Evolutionary conservation across 768 basidiomycete genomes (phyloP).

Genomic region (Mycena polygramma): DNA sequence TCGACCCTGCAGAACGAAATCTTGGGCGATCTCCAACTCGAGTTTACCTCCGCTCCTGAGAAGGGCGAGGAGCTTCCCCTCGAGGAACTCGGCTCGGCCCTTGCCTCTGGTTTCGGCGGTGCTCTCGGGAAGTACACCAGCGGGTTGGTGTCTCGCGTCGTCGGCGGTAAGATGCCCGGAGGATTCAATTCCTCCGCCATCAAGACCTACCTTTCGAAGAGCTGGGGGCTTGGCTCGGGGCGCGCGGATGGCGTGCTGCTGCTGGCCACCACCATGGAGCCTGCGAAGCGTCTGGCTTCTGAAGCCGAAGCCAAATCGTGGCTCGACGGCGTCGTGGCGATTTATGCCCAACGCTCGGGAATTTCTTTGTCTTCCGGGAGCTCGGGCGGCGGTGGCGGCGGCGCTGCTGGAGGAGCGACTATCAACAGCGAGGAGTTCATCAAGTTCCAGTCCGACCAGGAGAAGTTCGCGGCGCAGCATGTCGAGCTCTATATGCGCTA

Average conservation of each 20-base stretch:
- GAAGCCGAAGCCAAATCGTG: constrained; percentile 95
- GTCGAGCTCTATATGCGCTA: constrained; percentile 98
- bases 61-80: constrained; percentile 98
- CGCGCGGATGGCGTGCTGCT: constrained; percentile 93
- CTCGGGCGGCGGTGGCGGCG: constrained; percentile 70
- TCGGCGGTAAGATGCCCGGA: constrained; percentile 98
- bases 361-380: constrained; percentile 83
- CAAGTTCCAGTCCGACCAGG: constrained; percentile 95
- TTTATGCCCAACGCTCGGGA: constrained; percentile 91
- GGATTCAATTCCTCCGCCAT: constrained; percentile 96
- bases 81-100: constrained; percentile 92
- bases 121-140: constrained; percentile 93
- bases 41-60: constrained; percentile 95
- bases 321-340: constrained; percentile 87
- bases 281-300: constrained; percentile 90
- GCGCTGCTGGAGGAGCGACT: constrained; percentile 80
- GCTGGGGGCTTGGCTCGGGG: constrained; percentile 93
- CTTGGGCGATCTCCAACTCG: constrained; percentile 94
- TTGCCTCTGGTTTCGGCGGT: constrained; percentile 87
- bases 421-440: constrained; percentile 99
- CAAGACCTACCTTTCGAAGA: constrained; percentile 89
- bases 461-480: constrained; percentile 92
- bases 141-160: constrained; percentile 89
- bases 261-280: constrained; percentile 92
- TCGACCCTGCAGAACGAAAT: constrained; percentile 99